Evolutionary conservation across 768 basidiomycete genomes (phyloP).

Genomic region (Russula olivacea): DNA sequence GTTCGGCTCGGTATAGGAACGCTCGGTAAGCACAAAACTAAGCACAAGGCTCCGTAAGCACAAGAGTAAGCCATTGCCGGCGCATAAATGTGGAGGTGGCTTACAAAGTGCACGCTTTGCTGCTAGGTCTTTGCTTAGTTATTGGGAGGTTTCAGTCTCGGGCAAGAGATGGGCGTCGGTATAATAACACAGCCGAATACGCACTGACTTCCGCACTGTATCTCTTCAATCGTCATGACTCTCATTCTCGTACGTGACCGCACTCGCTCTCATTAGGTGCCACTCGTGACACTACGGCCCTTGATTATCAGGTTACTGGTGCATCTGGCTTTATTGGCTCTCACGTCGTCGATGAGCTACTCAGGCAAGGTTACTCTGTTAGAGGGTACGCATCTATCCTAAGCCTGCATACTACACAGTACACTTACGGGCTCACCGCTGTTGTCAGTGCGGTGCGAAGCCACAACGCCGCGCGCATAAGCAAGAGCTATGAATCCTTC

Average conservation of each 20-base stretch:
- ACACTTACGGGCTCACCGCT: not conserved
- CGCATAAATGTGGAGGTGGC: too few species aligned
- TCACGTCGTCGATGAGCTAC: slow-evolving; percentile 31
- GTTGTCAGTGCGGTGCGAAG: slow-evolving; percentile 25
- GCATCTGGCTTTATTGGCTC: slow-evolving; percentile 36
- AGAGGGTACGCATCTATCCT: slow-evolving; percentile 34
- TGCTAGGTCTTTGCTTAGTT: too few species aligned
- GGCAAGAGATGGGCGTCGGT: too few species aligned
- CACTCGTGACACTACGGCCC: not conserved
- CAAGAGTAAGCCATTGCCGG: too few species aligned
- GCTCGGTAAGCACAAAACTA: too few species aligned
- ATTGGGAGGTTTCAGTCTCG: too few species aligned
- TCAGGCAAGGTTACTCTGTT: slow-evolving; percentile 45
- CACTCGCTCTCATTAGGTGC: not conserved
- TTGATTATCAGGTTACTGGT: slow-evolving; percentile 37
- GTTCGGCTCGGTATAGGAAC: too few species aligned
- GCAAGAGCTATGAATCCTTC: slow-evolving; percentile 18
- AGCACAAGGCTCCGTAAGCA: too few species aligned
- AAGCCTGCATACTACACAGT: not conserved
- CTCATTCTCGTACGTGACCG: slow-evolving; percentile 9
- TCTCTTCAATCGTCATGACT: not conserved
- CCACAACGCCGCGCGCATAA: slow-evolving; percentile 21
- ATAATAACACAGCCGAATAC: too few species aligned
- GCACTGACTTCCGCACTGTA: too few species aligned
- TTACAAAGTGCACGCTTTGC: too few species aligned